These are phyloP conservation scores for Plenodomus biglobosus DNA, from an alignment of 2,329 filamentous ascomycete species.

Conservation along the genomic window DNA sequence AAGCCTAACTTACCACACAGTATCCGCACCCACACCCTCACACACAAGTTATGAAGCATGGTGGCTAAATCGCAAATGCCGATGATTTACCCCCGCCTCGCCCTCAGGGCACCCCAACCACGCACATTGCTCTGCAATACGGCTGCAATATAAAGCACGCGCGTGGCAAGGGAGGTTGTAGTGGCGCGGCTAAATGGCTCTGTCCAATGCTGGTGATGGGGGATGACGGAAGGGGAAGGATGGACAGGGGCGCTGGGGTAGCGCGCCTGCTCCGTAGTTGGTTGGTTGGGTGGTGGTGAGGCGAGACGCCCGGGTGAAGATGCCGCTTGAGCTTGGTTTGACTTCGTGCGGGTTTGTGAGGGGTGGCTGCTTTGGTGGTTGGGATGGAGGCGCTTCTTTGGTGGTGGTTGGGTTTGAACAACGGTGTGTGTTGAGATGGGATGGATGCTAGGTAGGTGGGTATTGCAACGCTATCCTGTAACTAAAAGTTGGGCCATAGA, in stretches of 20 bases:
- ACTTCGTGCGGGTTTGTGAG: neutral
- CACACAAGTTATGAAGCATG: slow-evolving; percentile 3
- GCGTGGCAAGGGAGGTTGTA: neutral
- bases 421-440: too few species aligned
- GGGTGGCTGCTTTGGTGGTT: too few species aligned
- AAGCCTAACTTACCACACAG: too few species aligned
- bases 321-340: neutral
- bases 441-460: too few species aligned
- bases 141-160: slow-evolving; percentile 4
- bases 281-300: neutral
- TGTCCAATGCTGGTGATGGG: neutral
- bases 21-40: too few species aligned
- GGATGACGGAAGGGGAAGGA: neutral
- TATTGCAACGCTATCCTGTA: too few species aligned
- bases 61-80: slow-evolving; percentile 12
- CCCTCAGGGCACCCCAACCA: neutral
- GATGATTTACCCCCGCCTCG: too few species aligned
- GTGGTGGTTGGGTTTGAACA: too few species aligned
- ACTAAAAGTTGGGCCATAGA: too few species aligned
- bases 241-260: neutral
- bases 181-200: slow-evolving; percentile 9
- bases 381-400: too few species aligned
- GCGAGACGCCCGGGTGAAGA: neutral
- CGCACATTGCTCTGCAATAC: slow-evolving; percentile 5
- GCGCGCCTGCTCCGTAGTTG: neutral